These are phyloP conservation scores for Suhomyces kunorum DNA, from an alignment of 1,139 yeast species.

Conservation along the genomic window DNA sequence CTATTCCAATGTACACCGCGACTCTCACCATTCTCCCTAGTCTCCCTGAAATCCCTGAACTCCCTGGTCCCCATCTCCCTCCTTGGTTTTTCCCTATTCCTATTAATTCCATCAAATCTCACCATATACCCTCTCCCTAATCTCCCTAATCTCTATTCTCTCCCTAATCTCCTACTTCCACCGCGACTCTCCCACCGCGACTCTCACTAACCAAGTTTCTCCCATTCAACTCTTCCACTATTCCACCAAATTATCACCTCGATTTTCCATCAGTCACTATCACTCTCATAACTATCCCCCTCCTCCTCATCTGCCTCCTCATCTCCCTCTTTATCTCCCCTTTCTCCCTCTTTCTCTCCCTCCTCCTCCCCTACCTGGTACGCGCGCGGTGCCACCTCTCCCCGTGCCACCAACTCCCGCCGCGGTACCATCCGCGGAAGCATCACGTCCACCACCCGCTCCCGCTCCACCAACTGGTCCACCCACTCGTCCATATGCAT, in stretches of 20 bases:
- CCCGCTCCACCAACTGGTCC: slow-evolving; percentile 51
- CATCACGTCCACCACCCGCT: slow-evolving; percentile 58
- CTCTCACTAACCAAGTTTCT: too few relatives aligned
- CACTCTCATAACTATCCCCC: slow-evolving; percentile 23
- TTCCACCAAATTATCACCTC: background rate
- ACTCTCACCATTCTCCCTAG: too few relatives aligned
- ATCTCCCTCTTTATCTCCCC: slow-evolving; percentile 13
- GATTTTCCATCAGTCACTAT: slow-evolving; percentile 24
- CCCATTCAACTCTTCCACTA: too few relatives aligned
- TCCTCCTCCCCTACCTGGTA: slow-evolving; percentile 32
- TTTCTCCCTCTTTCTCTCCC: slow-evolving; percentile 7
- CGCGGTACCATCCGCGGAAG: slow-evolving; percentile 57
- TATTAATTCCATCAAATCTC: too few relatives aligned
- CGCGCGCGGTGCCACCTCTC: slow-evolving; percentile 37
- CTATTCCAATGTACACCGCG: too few relatives aligned
- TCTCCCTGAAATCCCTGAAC: too few relatives aligned
- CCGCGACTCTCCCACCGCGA: too few relatives aligned
- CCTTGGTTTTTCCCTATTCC: too few relatives aligned
- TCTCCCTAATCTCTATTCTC: too few relatives aligned
- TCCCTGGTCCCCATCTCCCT: too few relatives aligned
- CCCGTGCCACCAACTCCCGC: slow-evolving; percentile 40
- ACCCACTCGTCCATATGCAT: slow-evolving; percentile 61
- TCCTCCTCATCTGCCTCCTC: slow-evolving; percentile 11
- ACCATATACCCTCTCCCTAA: too few relatives aligned
- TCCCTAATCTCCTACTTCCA: too few relatives aligned